These are phyloP conservation scores for Conringia planisiliqua DNA, from an alignment of 345 rosid genomes.

Conservation along the genomic window DNA sequence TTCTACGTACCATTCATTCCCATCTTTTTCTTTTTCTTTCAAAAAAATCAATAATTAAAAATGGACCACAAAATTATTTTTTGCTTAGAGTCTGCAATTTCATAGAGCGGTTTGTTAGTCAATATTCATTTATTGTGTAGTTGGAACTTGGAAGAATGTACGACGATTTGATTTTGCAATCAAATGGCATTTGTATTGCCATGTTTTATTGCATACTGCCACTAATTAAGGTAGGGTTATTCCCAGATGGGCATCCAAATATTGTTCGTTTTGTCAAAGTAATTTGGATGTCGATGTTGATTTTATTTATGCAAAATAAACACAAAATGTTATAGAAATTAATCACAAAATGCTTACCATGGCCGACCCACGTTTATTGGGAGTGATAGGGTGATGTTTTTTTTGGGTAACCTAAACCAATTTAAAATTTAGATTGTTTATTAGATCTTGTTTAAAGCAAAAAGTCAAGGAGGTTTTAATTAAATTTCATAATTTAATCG, in stretches of 20 bases:
- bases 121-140: not conserved
- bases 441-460: not conserved
- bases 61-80: not conserved
- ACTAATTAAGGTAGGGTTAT: not conserved
- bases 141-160: not conserved
- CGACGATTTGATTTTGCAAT: not conserved
- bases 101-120: not conserved
- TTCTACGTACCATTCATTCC: not conserved
- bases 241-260: not conserved
- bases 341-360: not conserved
- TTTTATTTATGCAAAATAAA: not conserved
- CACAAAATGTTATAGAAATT: not conserved
- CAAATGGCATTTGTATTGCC: not conserved
- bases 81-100: not conserved
- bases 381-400: not conserved
- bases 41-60: not conserved
- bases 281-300: not conserved
- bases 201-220: not conserved
- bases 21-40: not conserved
- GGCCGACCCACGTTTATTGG: not conserved
- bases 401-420: not conserved
- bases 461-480: not conserved
- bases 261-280: not conserved
- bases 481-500: not conserved
- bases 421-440: not conserved